Base-by-base conservation (phyloP, 2,329 filamentous ascomycete species). In the Rutstroemia sp. region DNA sequence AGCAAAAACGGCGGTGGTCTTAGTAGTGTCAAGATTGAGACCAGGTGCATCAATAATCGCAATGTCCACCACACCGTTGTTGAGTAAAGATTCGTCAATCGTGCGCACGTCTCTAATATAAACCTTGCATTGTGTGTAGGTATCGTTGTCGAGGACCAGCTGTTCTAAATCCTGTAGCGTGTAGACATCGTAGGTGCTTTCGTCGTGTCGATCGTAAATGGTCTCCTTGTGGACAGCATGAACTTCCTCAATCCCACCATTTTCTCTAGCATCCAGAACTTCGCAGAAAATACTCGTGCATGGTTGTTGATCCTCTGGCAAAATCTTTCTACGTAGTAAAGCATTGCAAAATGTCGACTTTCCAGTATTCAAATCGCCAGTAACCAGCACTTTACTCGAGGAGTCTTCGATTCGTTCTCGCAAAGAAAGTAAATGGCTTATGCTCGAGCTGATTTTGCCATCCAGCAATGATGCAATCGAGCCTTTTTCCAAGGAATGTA, bases 321-420 rank as follows among this genome's bases (percentile, higher is more conserved):
- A 74, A 27, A 99, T 82, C 72, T 97, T 97, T 60, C 92, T 84
- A 59, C 94, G 86, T 42, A 99, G 74, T 2, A 99, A 76, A n/a
- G 94, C 94, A 72, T 99, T 99, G 75, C 94, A 99, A 67, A 99
- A 99, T 0, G 94, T 99, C 4, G 94, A 99, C 70, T 99, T 99
- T 68, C 94, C 94, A 8, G 94, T 92, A 68, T 99, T 99, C 54
- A 99, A 73, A 69, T 99, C 94, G 67, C 94, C 94, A 0, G 94
- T 99, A 17, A 99, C 86, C 57, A 99, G 75, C 1, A 99, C 94
- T 71, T 99, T 99, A 73, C 92, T 97, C 4, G 92, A 89, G 0
- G 90, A 97, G 71, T 99, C 94, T 70, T 97, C 94, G 60, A 99
- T 99, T 53, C 94, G 86, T 63, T 97, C 94, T 58, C 91, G 85